A percentile compares a stretch with the other conserved stretches of the same genome.
phyloP scores from a whole-genome alignment of 2,329 filamentous ascomycete genomes.

The Escovopsis sp. region DNA sequence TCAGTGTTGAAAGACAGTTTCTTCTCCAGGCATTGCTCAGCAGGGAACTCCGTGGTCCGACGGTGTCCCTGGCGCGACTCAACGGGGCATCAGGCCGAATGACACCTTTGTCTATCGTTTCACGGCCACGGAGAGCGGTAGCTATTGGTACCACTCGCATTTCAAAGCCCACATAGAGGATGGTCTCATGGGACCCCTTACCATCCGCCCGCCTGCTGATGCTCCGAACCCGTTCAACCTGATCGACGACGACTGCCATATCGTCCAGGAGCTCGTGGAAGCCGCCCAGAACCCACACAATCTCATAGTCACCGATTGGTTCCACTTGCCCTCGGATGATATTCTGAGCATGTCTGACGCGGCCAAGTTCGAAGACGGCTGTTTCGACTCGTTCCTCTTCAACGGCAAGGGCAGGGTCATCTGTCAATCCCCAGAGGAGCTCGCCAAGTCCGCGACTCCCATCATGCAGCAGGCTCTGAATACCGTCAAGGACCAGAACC shows the following conservation, averaged over 20 bases:
- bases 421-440: too few species aligned
- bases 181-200: slow-evolving; percentile 41
- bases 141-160: slow-evolving; percentile 49
- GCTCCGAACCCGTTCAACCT: slow-evolving; percentile 31
- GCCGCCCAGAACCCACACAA: slow-evolving; percentile 34
- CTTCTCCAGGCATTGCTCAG: slow-evolving; percentile 30
- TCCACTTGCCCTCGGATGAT: slow-evolving; percentile 35
- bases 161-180: slow-evolving; percentile 41
- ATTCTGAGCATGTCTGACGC: slow-evolving; percentile 28
- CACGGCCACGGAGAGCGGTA: slow-evolving; percentile 40
- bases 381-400: slow-evolving; percentile 45
- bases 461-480: slow-evolving; percentile 25
- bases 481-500: slow-evolving; percentile 10
- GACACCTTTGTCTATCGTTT: slow-evolving; percentile 37
- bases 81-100: slow-evolving; percentile 34
- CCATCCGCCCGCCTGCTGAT: slow-evolving; percentile 26
- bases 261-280: slow-evolving; percentile 27
- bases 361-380: slow-evolving; percentile 34
- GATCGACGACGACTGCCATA: slow-evolving; percentile 24
- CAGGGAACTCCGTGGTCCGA: slow-evolving; percentile 42
- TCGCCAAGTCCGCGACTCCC: too few species aligned
- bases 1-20: not conserved
- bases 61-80: slow-evolving; percentile 41
- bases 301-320: slow-evolving; percentile 41
- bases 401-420: slow-evolving; percentile 44